These are phyloP conservation scores for Orbilia brochopaga DNA, from an alignment of 2,329 filamentous ascomycete species.

Conservation along the genomic window DNA sequence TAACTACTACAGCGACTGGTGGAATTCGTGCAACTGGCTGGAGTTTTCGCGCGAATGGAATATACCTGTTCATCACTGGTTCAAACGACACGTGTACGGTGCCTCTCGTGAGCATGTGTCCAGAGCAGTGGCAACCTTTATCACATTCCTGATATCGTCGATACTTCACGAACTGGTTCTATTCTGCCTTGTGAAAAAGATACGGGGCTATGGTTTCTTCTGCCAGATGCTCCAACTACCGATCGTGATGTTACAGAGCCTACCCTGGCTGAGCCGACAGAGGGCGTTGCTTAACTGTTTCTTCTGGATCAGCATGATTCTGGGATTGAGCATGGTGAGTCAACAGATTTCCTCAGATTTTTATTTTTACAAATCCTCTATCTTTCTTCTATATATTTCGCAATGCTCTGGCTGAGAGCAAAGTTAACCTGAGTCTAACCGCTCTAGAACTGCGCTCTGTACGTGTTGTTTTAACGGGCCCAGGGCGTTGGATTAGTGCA, in stretches of 20 bases:
- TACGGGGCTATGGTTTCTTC: constrained; percentile 89
- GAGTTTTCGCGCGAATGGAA: constrained; percentile 98
- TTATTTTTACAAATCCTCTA: too few relatives aligned
- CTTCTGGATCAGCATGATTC: constrained; percentile 91
- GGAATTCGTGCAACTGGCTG: constrained; percentile 85
- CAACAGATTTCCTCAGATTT: constrained; percentile 28
- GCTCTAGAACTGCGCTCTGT: constrained; percentile 66
- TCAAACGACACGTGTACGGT: constrained; percentile 90
- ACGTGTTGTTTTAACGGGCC: constrained; percentile 63
- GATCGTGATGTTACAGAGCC: constrained; percentile 88
- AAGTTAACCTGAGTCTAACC: constrained; percentile 1
- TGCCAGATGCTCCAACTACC: constrained; percentile 97
- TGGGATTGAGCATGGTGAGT: constrained; percentile 79
- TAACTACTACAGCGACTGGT: constrained; percentile 36
- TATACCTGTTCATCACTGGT: constrained; percentile 94
- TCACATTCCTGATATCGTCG: constrained; percentile 90
- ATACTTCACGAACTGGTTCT: constrained; percentile 94
- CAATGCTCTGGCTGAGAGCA: neutral
- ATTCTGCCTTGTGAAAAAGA: constrained; percentile 96
- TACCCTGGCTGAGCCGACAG: constrained; percentile 73
- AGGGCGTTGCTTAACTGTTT: constrained; percentile 84
- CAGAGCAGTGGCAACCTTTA: constrained; percentile 76
- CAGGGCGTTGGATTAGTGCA: constrained; percentile 15
- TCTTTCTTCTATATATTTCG: too few relatives aligned
- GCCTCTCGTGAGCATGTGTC: constrained; percentile 79